Evolutionary conservation across 2,329 filamentous ascomycete genomes (phyloP), one percentile per base, ranked within the genome.

Genomic region (Pseudonectria buxi): DNA sequence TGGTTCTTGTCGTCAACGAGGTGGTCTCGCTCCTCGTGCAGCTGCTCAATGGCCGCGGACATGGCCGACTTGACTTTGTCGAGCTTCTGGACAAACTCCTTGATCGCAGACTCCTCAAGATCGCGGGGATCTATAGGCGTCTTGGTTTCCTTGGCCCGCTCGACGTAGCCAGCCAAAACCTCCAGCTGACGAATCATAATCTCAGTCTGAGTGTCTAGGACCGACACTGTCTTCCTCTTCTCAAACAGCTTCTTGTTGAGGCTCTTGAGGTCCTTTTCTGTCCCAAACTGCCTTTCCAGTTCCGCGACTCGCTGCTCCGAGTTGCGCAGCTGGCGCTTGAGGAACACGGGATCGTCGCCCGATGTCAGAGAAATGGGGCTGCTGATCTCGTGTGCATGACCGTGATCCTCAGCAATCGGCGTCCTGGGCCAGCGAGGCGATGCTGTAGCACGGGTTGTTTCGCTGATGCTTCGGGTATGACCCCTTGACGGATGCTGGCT

Each of bases 201-300:
- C 62, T 96, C 90, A 33, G 88, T 87, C 62, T 95, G 87, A 1
- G 89, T 90, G 57, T 96, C 90, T 33, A 96, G 70, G 13, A 94
- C 85, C 6, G 90, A 90, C 58, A 98, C 92, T 0, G 92, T 96
- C 53, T 94, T 95, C 39, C 92, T 76, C 67, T 96, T 96, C 62
- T 96, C 89, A 25, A 85, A 74, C 15, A 96, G 68, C 56, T 89
- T 90, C 50, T 83, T 88, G 61, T 94, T 94, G 22, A 94, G 78
- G 50, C 81, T 83, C 62, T 83, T 83, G 15, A 81, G 59, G 39
- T 78, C 75, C 47, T 78, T 78, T 45, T 80, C 77, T 3, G 71
- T 73, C 32, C 64, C 71, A 51, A 86, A 86, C 46, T 87, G 82
- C n/a, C 80, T 73, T 59, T 90, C 84, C 34, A 98, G 76, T 61